Base-by-base conservation (phyloP, 2,329 filamentous ascomycete species). In the Cladorrhinum sp. region DNA sequence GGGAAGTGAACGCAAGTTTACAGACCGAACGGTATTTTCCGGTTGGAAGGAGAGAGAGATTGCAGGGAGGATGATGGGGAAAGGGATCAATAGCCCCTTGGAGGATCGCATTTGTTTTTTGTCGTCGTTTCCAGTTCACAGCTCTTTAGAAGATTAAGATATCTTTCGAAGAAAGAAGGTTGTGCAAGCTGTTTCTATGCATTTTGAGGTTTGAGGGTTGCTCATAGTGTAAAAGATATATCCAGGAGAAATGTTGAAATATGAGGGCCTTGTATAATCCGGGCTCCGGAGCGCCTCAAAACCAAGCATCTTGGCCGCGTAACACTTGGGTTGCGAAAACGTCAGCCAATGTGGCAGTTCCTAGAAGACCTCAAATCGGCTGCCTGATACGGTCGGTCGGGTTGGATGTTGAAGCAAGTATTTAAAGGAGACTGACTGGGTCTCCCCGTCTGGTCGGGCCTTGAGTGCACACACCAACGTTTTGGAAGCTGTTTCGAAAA, bases 401-500 rank as follows among this genome's bases (percentile, higher is more conserved):
- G 16, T 13, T 13, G 10, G 5, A n/a, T 41, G 36, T 41, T n/a
- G 12, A 7, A 13, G 41, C 9, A 50, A n/a, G 41, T 45, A 45
- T 45, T 45, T 45, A 45, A 45, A 45, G 41, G 16, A 45, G n/a
- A 20, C 16, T n/a, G 36, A n/a, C 7, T 7, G 5, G 36, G 12
- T 3, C 6, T 7, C 16, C 10, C 2, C 29, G 5, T 18, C 20
- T 18, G 20, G 24, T 23, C 13, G 29, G 52, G 48, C 20, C 22
- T 23, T 52, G 13, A 52, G 27, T 48, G 9, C 23, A 12, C n/a
- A 45, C 41, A 23, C 10, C 24, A 20, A 53, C 64, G 55, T 63
- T 55, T 58, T 58, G 56, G 50, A 58, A 61, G 5, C 32, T 59
- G 61, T 65, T 66, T 65, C 60, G 61, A 32, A 63, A 62, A 32